phyloP scores from a whole-genome alignment of 2,329 filamentous ascomycete species.

The Colletotrichum eremochloae region DNA sequence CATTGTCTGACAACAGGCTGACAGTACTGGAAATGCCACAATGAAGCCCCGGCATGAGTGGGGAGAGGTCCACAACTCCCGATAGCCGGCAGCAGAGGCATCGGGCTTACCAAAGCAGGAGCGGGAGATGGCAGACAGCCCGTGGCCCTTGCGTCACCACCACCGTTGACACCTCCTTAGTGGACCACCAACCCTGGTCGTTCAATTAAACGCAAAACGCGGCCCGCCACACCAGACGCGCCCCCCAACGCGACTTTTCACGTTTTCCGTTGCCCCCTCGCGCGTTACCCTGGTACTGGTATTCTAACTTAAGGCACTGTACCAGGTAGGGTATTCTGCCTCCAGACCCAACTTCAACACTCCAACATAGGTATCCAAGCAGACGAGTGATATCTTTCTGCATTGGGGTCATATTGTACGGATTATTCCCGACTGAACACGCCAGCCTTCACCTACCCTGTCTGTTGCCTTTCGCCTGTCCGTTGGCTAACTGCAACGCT shows the following conservation, averaged over 20 bases:
- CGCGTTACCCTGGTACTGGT: slow-evolving; percentile 11
- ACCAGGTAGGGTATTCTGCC: not conserved
- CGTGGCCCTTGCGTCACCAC: not conserved
- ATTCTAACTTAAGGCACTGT: not conserved
- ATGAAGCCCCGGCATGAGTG: not conserved
- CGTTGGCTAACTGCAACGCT: not conserved
- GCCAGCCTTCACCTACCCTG: not conserved
- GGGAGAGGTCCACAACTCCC: not conserved
- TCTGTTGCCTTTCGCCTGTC: not conserved
- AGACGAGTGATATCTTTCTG: not conserved
- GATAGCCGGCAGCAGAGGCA: not conserved
- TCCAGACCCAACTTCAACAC: not conserved
- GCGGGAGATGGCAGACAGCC: not conserved
- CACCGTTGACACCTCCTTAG: not conserved
- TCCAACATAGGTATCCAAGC: not conserved
- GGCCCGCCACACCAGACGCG: slow-evolving; percentile 2
- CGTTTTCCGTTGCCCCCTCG: not conserved
- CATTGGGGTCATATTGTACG: not conserved
- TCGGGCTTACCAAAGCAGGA: not conserved
- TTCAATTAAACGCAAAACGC: slow-evolving; percentile 18
- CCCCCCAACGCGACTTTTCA: slow-evolving; percentile 12
- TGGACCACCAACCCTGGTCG: not conserved
- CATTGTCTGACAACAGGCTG: not conserved
- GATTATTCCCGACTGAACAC: not conserved
- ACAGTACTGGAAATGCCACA: too few relatives aligned